Evolutionary conservation across 2,329 filamentous ascomycete genomes (phyloP), one percentile per base, ranked within the genome.

Genomic region (Colletotrichum higginsianum): DNA sequence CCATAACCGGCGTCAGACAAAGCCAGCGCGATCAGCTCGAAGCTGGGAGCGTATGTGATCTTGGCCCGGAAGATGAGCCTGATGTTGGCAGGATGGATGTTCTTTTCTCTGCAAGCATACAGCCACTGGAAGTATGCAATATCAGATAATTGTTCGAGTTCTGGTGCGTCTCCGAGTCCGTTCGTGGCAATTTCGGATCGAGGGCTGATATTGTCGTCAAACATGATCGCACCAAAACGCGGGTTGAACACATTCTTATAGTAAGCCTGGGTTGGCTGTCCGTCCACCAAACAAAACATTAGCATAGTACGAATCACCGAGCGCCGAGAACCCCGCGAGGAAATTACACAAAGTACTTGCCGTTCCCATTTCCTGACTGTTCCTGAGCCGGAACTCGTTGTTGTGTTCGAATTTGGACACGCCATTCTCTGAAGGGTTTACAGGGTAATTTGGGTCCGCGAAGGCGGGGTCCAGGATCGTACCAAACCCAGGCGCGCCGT

Each of bases 121-220:
- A 53, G 46, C 65, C 65, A 67, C 38, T 67, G 56, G 23, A 67
- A 67, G 26, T 44, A 67, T 18, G 56, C 35, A 38, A 67, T 3
- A 26, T 67, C 65, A 21, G 65, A 67, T 9, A 61, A n/a, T 4
- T 38, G 49, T 15, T 61, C 49, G 18, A 61, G 23, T 7, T 67
- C 65, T 0, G 65, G 65, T 1, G 61, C 18, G 30, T 35, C 8
- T 35, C 30, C 30, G 26, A 16, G 23, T 2, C 16, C 56, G 44
- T 9, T 18, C 5, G 2, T 16, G 8, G 35, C 6, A 11, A 15
- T 16, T 12, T n/a, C 12, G 15, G 6, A 2, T 16, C 47, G 40
- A 4, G 64, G 56, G n/a, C 46, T 46, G 7, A n/a, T 8, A n/a
- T 61, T 61, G 4, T 6, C 7, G 15, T 67, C 65, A 42, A 67